Percentiles rank a stretch among this genome's conserved stretches.
Conservation (phyloP, 2,329 filamentous ascomycete species). For the Taxawa tesnikishii region DNA sequence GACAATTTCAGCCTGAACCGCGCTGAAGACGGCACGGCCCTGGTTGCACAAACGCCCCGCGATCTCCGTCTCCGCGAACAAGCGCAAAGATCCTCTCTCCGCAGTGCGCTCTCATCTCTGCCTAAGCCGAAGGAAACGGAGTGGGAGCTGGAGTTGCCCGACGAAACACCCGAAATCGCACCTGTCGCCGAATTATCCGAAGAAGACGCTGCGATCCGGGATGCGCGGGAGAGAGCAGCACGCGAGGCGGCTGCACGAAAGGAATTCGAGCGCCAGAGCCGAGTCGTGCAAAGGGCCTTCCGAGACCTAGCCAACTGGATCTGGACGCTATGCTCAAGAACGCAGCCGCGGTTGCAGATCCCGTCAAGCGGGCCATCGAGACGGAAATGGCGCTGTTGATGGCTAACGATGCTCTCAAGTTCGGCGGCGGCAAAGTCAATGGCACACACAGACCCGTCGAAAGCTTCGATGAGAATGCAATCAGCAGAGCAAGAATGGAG, state of each 20-base stretch:
- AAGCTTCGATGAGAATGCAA: conserved; percentile 54
- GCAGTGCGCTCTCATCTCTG: conserved; percentile 62
- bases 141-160: conserved; percentile 86
- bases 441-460: conserved; percentile 50
- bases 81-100: conserved; percentile 55
- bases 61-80: conserved; percentile 63
- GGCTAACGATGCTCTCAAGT: conserved; percentile 67
- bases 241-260: conserved; percentile 51
- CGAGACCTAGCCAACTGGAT: conserved; percentile 64
- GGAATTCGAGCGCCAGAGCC: conserved; percentile 73
- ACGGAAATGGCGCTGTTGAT: conserved; percentile 69
- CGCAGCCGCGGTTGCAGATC: conserved; percentile 49
- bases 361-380: conserved; percentile 57
- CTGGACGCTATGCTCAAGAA: conserved; percentile 53
- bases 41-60: conserved; percentile 62
- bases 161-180: conserved; percentile 56
- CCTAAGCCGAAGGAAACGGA: conserved; percentile 89
- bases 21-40: conserved; percentile 51
- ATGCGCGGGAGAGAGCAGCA: conserved; percentile 52
- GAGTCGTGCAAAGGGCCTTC: conserved; percentile 82
- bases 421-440: conserved; percentile 54
- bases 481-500: conserved; percentile 65
- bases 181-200: conserved; percentile 40
- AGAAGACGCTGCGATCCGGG: conserved; percentile 62
- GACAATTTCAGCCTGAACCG: conserved; percentile 78